Evolutionary conservation across 169 alveolate genomes (phyloP).

Genomic region (Cryptosporidium tyzzeri): DNA sequence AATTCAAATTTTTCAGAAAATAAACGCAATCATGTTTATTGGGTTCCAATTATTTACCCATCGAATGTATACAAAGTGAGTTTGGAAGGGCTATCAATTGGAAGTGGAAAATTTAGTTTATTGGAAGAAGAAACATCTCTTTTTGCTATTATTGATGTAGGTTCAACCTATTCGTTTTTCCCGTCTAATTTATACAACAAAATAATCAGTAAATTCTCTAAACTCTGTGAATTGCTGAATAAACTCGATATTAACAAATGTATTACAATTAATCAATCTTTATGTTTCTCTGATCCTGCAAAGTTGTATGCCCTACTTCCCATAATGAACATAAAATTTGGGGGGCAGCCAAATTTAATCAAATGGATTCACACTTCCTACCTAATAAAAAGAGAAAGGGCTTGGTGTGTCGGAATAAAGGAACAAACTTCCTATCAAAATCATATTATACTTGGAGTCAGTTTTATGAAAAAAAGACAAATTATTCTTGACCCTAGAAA

Average conservation of each 20-base stretch:
- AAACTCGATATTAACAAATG: not conserved
- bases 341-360: conserved; percentile 27
- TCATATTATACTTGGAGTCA: conserved; percentile 41
- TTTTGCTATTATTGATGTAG: conserved; percentile 50
- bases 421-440: conserved; percentile 12
- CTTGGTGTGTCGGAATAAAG: conserved; percentile 52
- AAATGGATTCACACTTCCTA: conserved; percentile 51
- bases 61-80: conserved; percentile 25
- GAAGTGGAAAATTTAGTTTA: not conserved
- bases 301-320: conserved; percentile 5
- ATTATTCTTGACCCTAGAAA: conserved; percentile 44
- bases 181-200: conserved; percentile 22
- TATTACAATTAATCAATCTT: not conserved
- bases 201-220: conserved; percentile 6
- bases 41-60: conserved; percentile 46
- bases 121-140: not conserved
- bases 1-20: not conserved
- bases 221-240: conserved; percentile 7
- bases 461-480: conserved; percentile 56
- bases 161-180: conserved; percentile 53
- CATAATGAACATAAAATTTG: conserved; percentile 23
- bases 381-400: not conserved
- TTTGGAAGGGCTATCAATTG: conserved; percentile 14
- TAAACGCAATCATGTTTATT: not conserved
- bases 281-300: not conserved